Evolutionary conservation across 176 grass and related monocot species (phyloP), one percentile per base, ranked within the genome.

Genomic region (Phoenix dactylifera): DNA sequence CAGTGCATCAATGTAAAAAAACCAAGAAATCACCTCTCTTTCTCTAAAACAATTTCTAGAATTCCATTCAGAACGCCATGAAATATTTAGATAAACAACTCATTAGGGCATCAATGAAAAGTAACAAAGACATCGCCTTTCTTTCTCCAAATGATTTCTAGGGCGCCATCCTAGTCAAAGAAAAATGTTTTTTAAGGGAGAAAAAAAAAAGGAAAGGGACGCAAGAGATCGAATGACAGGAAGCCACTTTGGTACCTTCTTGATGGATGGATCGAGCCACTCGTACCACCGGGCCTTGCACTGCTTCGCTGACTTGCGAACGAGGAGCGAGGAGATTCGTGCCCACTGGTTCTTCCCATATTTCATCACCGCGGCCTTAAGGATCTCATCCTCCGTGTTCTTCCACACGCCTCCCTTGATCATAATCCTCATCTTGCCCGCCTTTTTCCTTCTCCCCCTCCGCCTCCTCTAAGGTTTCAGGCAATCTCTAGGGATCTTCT

Each of bases 311-410:
- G 86, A 89, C 74, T 89, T 89, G 70, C 86, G 86, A 57, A 85
- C 86, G 24, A 89, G 86, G 25, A 89, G 74, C 49, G 86, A 89
- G 5, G 86, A 89, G 57, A 89, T 89, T 49, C 86, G 82, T 60
- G 86, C 81, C 86, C 77, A 89, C 77, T 89, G 86, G 66, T 89
- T 89, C 78, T 89, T 89, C 28, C 86, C 86, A 69, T 89, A 89
- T 71, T 89, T 89, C 86, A 89, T 89, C 14, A 89, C 86, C 54
- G 81, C 81, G 0, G 74, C 86, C 72, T 89, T 85, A 67, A 89
- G 86, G 74, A 89, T 85, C 81, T 89, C 81, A 4, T 89, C 86
- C 74, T 89, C 81, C 50, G 81, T 85, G 81, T 89, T 89, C 81
- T 89, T 89, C 86, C 86, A 89, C 66, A 89, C 86, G 22, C 81